Conservation (phyloP, 2,329 filamentous ascomycete genomes). For the Ascochyta viciae-villosae region DNA sequence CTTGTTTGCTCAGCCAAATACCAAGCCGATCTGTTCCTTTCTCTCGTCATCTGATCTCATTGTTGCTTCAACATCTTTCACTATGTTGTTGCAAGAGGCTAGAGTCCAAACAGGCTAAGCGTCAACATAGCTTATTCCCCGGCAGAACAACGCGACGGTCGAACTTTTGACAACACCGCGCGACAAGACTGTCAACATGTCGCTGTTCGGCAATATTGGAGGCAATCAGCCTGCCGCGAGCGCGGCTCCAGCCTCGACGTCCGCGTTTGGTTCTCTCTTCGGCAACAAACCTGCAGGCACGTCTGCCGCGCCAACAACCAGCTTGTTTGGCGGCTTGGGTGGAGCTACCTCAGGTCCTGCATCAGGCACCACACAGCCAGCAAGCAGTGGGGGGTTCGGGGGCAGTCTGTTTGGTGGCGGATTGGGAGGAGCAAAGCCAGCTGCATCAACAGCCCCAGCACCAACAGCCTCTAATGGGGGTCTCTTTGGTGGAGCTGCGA, state of each 20-base stretch:
- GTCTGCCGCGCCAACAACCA: constrained; percentile 32
- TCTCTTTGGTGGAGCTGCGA: constrained; percentile 32
- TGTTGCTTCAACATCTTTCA: constrained; percentile 1
- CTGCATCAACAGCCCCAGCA: constrained; percentile 25
- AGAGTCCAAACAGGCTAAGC: constrained; percentile 8
- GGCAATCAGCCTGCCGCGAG: constrained; percentile 39
- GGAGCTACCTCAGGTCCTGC: constrained; percentile 34
- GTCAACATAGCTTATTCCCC: constrained; percentile 11
- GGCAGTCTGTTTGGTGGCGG: constrained; percentile 44
- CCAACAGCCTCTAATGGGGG: constrained; percentile 27
- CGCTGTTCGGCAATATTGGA: constrained; percentile 43
- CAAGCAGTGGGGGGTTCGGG: constrained; percentile 37
- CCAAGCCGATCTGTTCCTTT: background rate
- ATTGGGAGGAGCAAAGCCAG: constrained; percentile 47
- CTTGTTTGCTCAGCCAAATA: background rate
- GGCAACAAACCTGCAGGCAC: constrained; percentile 29
- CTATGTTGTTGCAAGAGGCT: background rate
- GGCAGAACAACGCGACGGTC: constrained; percentile 34
- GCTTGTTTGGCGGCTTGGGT: constrained; percentile 41
- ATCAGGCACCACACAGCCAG: constrained; percentile 35
- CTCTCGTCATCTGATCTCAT: background rate
- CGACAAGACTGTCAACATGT: constrained; percentile 36
- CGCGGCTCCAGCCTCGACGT: constrained; percentile 28
- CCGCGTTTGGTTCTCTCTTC: constrained; percentile 35
- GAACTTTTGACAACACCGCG: constrained; percentile 31